Evolutionary conservation across 2,329 filamentous ascomycete species (phyloP), one percentile per base, ranked within the genome.

Genomic region (Epichloe sibirici): DNA sequence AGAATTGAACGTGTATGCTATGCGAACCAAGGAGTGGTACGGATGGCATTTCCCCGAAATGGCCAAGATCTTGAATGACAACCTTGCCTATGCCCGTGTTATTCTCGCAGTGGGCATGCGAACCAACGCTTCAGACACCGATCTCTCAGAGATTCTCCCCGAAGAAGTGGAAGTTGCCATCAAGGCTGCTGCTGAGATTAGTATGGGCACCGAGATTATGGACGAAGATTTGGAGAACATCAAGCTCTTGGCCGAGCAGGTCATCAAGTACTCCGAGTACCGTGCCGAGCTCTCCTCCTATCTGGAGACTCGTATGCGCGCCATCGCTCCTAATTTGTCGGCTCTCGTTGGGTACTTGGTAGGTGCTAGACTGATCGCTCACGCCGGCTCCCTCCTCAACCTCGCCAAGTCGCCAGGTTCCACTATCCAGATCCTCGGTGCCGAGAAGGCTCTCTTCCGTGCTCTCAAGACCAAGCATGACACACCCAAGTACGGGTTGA

Each of bases 21-120:
- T 98, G 93, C 81, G 93, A 69, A 90, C 96, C 57, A 97, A 97
- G 82, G 93, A 98, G 72, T 98, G 93, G 93, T 98, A 98, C 68
- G 93, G 93, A 64, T 98, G 93, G 93, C 93, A 97, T 73, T 98
- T 97, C 76, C 93, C 93, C 42, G 93, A 98, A 75, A 83, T 98
- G 79, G 90, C 88, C 65, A 91, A 90, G 74, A 95, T 97, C 65
- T 79, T 96, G 61, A 94, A 94, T 70, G 93, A 98, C 78, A 98
- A 98, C 73, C 75, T 95, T 57, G 90, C 90, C 58, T 98, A 95
- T 68, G 84, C 90, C 55, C 85, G 85, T 60, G 84, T 98, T 54
- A 89, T 98, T 54, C 74, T 95, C 49, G 81, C 85, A 58, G 88
- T 95, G 75, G 93, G 93, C 61, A 88, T 94, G 79, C 86, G 93